These are phyloP conservation scores for Rhynchosporium secalis DNA, from an alignment of 2,329 filamentous ascomycete genomes.

Conservation along the genomic window DNA sequence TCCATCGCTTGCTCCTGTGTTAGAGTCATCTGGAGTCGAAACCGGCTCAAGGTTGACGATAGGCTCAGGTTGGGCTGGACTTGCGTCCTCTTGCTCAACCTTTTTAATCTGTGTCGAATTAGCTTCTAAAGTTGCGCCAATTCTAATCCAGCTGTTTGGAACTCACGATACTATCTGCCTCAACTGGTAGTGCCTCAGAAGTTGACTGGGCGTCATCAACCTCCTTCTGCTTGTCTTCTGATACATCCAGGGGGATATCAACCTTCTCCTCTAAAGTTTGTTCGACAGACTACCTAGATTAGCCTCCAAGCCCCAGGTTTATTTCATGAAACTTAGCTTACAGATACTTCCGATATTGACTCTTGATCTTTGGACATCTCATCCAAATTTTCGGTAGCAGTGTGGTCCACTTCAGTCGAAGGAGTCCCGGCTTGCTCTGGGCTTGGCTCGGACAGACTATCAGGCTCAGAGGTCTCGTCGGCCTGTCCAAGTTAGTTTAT, in stretches of 20 bases:
- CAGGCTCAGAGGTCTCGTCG: background rate
- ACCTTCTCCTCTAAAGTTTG: background rate
- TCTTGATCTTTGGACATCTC: background rate
- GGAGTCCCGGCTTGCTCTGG: background rate
- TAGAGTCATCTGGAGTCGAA: background rate
- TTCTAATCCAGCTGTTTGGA: background rate
- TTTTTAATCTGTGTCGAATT: conserved; percentile 4
- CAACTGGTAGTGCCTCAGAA: background rate
- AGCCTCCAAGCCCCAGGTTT: background rate
- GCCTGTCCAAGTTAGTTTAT: conserved; percentile 4
- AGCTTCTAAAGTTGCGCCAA: background rate
- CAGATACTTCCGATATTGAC: background rate
- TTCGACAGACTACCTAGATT: background rate
- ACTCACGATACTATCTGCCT: conserved; percentile 9
- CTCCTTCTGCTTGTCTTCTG: background rate
- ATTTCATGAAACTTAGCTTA: background rate
- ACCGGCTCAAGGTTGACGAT: background rate
- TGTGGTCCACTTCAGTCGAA: background rate
- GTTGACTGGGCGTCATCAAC: background rate
- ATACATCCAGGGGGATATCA: background rate
- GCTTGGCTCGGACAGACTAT: background rate
- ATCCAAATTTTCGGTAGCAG: background rate
- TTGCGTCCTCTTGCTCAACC: conserved; percentile 1
- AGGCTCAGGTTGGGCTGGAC: conserved; percentile 4
- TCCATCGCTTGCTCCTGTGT: background rate